Evolutionary conservation across 2,329 filamentous ascomycete genomes (phyloP).

Genomic region (Coniochaeta sp.): DNA sequence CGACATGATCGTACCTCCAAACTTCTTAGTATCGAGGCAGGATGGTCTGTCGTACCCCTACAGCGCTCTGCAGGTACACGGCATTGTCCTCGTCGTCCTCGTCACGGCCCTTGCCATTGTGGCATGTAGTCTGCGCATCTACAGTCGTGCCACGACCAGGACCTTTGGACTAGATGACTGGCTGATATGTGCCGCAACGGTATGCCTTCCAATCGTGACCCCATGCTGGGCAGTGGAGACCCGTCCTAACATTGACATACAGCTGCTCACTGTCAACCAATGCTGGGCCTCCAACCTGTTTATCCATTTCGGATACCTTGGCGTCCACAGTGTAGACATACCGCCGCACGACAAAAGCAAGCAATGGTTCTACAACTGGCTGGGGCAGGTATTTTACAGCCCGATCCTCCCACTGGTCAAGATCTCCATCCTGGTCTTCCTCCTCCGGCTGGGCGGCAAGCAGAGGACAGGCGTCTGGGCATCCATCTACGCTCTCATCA

Average conservation of each 20-base stretch:
- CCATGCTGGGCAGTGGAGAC: background rate
- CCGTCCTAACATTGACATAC: background rate
- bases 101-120: background rate
- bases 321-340: constrained; percentile 10
- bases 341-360: constrained; percentile 9
- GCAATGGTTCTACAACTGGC: constrained; percentile 20
- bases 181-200: background rate
- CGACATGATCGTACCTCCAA: background rate
- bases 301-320: constrained; percentile 9
- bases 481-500: constrained; percentile 20
- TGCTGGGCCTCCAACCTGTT: background rate
- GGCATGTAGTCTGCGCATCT: background rate
- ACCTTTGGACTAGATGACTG: background rate
- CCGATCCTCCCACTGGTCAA: constrained; percentile 37
- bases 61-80: background rate
- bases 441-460: constrained; percentile 30
- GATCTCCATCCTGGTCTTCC: constrained; percentile 35
- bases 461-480: constrained; percentile 21
- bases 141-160: background rate
- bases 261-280: background rate
- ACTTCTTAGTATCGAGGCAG: background rate
- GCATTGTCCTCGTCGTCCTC: background rate
- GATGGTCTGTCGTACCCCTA: background rate
- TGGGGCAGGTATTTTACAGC: constrained; percentile 33
- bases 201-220: background rate